A percentile compares a stretch with the other conserved stretches of the same genome.
These are phyloP conservation scores for Chaetothyriales sp. DNA, from an alignment of 2,329 filamentous ascomycete genomes.

Conservation along the genomic window DNA sequence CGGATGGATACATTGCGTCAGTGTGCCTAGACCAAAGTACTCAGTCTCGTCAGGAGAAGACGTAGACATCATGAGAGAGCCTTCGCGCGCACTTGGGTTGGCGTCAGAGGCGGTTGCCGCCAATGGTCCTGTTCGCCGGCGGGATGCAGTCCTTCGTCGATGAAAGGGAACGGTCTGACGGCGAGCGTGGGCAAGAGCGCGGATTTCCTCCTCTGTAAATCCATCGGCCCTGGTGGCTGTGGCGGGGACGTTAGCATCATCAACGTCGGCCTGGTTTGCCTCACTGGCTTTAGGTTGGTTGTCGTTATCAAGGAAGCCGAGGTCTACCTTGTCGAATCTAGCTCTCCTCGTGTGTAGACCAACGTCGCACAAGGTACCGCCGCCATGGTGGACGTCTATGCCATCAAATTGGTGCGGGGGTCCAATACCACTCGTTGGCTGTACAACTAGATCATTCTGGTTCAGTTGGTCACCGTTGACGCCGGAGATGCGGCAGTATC, in stretches of 20 bases:
- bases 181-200: too few relatives aligned
- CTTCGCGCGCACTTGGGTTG: too few relatives aligned
- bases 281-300: too few relatives aligned
- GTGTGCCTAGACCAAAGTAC: conserved; percentile 16
- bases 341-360: not conserved
- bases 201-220: not conserved
- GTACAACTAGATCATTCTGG: conserved; percentile 22
- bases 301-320: too few relatives aligned
- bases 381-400: too few relatives aligned
- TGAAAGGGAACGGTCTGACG: too few relatives aligned
- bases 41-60: not conserved
- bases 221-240: not conserved
- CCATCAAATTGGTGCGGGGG: too few relatives aligned
- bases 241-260: too few relatives aligned
- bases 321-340: not conserved
- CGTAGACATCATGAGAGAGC: conserved; percentile 6
- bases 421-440: not conserved
- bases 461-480: conserved; percentile 28
- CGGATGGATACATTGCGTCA: conserved; percentile 19
- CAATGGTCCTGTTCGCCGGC: too few relatives aligned
- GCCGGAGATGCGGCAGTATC: conserved; percentile 35
- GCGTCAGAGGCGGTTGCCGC: too few relatives aligned
- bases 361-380: not conserved
- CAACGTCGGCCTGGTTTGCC: too few relatives aligned
- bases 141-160: too few relatives aligned